A percentile compares a stretch with the other conserved stretches of the same genome.
These are phyloP conservation scores for Aspergillus tubingensis DNA, from an alignment of 2,329 filamentous ascomycete species.

Conservation along the genomic window DNA sequence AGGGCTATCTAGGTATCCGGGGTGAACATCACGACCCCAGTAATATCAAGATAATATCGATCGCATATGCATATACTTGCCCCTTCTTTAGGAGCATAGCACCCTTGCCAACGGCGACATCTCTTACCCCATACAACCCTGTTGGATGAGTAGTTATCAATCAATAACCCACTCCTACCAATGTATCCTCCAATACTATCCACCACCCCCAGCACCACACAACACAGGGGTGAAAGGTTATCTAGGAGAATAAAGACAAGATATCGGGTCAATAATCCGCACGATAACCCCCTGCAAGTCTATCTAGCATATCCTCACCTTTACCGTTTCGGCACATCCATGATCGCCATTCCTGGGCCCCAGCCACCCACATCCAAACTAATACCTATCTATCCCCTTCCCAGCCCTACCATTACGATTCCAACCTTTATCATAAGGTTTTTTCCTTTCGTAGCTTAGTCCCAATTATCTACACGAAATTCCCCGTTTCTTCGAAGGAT, in stretches of 20 bases:
- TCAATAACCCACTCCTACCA: not conserved
- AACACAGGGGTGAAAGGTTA: not conserved
- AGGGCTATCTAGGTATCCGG: too few relatives aligned
- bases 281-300: constrained; percentile 4
- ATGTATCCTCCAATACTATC: not conserved
- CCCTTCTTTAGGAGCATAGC: not conserved
- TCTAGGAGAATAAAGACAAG: not conserved
- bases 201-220: not conserved
- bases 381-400: not conserved
- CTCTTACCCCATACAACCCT: not conserved
- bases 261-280: constrained; percentile 1
- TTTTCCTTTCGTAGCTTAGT: not conserved
- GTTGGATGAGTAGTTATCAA: not conserved
- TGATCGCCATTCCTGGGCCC: not conserved
- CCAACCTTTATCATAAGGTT: not conserved
- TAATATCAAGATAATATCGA: not conserved
- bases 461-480: constrained; percentile 6
- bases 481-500: constrained; percentile 2
- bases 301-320: not conserved
- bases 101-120: not conserved
- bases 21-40: too few relatives aligned
- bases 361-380: not conserved
- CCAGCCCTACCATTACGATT: not conserved
- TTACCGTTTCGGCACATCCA: not conserved
- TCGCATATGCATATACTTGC: not conserved